phyloP scores from a whole-genome alignment of 2,329 filamentous ascomycete species.

The Ceratocystis eucalypticola region DNA sequence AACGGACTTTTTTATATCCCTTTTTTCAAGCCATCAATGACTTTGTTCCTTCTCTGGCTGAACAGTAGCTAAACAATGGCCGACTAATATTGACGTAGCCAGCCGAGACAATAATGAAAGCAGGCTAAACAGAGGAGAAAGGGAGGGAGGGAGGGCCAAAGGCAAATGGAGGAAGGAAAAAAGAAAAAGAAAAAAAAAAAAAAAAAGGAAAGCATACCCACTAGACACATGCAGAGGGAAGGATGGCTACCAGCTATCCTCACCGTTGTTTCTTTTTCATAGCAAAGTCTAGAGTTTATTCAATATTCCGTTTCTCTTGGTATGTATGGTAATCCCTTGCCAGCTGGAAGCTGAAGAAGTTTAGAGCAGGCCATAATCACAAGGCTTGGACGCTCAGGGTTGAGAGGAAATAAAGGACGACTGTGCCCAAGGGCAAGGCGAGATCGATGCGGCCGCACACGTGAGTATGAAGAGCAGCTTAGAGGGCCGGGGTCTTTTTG shows the following conservation, averaged over 20 bases:
- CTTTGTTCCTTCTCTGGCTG: not conserved
- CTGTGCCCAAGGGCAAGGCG: not conserved
- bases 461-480: not conserved
- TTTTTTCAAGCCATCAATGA: slow-evolving; percentile 3
- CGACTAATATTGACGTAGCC: not conserved
- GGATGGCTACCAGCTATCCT: not conserved
- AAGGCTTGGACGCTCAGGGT: not conserved
- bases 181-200: not conserved
- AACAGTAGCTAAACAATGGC: not conserved
- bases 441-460: not conserved
- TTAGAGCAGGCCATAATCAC: not conserved
- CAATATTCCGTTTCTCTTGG: not conserved
- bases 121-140: not conserved
- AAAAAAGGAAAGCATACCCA: not conserved
- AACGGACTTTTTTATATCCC: not conserved
- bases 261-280: not conserved
- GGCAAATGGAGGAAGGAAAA: not conserved
- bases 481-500: not conserved
- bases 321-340: not conserved
- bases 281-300: not conserved
- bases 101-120: not conserved
- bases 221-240: not conserved
- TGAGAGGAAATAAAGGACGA: not conserved
- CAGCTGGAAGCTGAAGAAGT: not conserved
- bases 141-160: not conserved